Evolutionary conservation across 2,329 filamentous ascomycete species (phyloP), one percentile per base, ranked within the genome.

Genomic region (Blastomyces silverae): DNA sequence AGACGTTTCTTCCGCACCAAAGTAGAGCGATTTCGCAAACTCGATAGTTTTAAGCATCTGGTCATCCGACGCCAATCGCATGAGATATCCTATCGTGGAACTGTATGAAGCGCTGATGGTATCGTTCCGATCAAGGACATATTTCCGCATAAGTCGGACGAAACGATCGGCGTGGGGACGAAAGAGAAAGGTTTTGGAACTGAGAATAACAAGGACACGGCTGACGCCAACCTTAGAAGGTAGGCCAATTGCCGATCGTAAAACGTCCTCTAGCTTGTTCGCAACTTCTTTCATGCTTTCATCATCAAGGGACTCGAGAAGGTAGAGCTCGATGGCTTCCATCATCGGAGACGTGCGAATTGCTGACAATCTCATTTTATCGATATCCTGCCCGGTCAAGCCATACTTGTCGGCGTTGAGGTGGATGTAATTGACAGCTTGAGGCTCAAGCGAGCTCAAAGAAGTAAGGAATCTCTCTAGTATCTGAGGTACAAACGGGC

Each of bases 191-290:
- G 85, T 86, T 15, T 91, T 86, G 61, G 92, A 93, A 61, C 91
- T 90, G 8, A 99, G 82, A 0, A 91, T 92, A 8, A 90, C 89
- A 42, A 99, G 82, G 1, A 97, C 87, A 64, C 91, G 86, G 68
- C 89, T 90, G 72, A 92, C 95, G 48, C 92, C 94, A 59, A 97
- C 89, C 79, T 97, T 97, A 0, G 92, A 95, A 1, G 93, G 93
- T 78, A 97, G 87, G 1, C 92, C 93, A 48, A 99, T 87, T 0
- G 92, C 90, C 34, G 84, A 87, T 74, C 93, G 94, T 77, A 97
- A 91, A 0, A 89, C 88, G 39, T 84, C 83, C 74, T 94, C 89
- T 0, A 99, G 82, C 56, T 82, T 85, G 1, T 87, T 86, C 46
- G 88, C 86, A 11, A 97, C 81, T 25, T 87, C 82, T 57, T 83